Evolutionary conservation across 2,329 filamentous ascomycete genomes (phyloP).

Genomic region (Trichoderma hamatum): DNA sequence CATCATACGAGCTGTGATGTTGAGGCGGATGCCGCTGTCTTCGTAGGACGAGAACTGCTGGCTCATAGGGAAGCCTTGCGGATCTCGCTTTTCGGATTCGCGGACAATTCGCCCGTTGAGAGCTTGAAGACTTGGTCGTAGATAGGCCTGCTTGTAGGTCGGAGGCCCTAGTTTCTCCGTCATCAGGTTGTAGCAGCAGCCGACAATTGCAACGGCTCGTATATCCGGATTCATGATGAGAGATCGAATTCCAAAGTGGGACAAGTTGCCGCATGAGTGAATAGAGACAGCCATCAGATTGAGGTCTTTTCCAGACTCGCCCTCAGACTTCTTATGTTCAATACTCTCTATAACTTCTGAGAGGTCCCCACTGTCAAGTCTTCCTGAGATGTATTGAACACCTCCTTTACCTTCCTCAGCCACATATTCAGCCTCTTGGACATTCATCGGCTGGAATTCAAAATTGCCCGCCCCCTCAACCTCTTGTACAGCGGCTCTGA

Average conservation of each 20-base stretch:
- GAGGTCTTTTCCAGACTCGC: slow-evolving; percentile 41
- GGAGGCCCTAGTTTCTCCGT: slow-evolving; percentile 87
- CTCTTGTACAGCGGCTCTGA: slow-evolving; percentile 41
- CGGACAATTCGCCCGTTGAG: slow-evolving; percentile 68
- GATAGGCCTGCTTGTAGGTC: slow-evolving; percentile 79
- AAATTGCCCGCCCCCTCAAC: slow-evolving; percentile 41
- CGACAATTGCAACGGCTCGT: slow-evolving; percentile 89
- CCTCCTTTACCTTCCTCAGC: slow-evolving; percentile 66
- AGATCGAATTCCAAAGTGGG: slow-evolving; percentile 89
- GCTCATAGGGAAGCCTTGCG: slow-evolving; percentile 94
- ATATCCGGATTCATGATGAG: slow-evolving; percentile 82
- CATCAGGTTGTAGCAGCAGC: slow-evolving; percentile 96
- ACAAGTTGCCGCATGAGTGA: slow-evolving; percentile 96
- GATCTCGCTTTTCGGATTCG: slow-evolving; percentile 75
- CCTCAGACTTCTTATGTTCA: slow-evolving; percentile 37
- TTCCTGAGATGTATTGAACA: slow-evolving; percentile 77
- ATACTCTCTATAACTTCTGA: slow-evolving; percentile 67
- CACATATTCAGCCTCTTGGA: slow-evolving; percentile 55
- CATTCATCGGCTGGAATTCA: slow-evolving; percentile 53
- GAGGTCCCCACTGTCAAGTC: slow-evolving; percentile 73
- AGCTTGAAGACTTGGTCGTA: slow-evolving; percentile 69
- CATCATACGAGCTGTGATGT: slow-evolving; percentile 98
- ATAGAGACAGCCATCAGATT: slow-evolving; percentile 87
- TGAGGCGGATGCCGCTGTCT: slow-evolving; percentile 72
- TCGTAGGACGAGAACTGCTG: slow-evolving; percentile 63